Evolutionary conservation across 768 basidiomycete species (phyloP).

Genomic region (Piloderma croceum): DNA sequence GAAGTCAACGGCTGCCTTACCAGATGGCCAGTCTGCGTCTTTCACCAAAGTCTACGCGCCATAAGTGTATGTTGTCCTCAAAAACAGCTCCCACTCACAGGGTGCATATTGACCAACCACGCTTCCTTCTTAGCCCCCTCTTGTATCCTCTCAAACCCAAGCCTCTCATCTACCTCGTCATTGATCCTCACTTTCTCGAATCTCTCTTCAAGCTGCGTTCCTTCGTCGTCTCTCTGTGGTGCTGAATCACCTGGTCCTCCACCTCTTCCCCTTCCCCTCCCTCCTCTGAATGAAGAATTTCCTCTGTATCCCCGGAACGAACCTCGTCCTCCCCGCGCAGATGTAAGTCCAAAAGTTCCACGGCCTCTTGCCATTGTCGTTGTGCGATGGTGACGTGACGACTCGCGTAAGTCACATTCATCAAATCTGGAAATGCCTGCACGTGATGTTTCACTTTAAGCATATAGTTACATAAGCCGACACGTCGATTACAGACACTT

Average conservation of each 20-base stretch:
- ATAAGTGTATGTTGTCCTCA: neutral
- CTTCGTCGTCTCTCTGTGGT: slow-evolving; percentile 81
- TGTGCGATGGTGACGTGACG: too few species aligned
- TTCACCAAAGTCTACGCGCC: slow-evolving; percentile 69
- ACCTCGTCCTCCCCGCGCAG: slow-evolving; percentile 40
- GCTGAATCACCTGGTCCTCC: slow-evolving; percentile 44
- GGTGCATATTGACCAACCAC: slow-evolving; percentile 99
- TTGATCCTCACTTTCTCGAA: slow-evolving; percentile 72
- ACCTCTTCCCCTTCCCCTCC: slow-evolving; percentile 44
- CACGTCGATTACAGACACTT: too few species aligned
- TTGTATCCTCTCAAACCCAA: slow-evolving; percentile 79
- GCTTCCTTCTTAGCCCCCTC: slow-evolving; percentile 77
- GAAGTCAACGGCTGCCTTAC: slow-evolving; percentile 88
- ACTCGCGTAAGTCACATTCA: too few species aligned
- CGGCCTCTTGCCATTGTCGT: slow-evolving; percentile 42
- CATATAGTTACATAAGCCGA: too few species aligned
- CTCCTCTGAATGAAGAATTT: slow-evolving; percentile 35
- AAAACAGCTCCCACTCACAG: slow-evolving; percentile 47
- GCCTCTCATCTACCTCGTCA: slow-evolving; percentile 90
- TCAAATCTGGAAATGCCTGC: too few species aligned
- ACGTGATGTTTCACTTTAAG: too few species aligned
- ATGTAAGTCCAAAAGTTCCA: slow-evolving; percentile 52
- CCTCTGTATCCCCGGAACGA: slow-evolving; percentile 37
- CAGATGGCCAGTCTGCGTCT: slow-evolving; percentile 78
- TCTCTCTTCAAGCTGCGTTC: slow-evolving; percentile 76